Conservation (phyloP, 352 stramenopile species). For the Detonula confervacea region DNA sequence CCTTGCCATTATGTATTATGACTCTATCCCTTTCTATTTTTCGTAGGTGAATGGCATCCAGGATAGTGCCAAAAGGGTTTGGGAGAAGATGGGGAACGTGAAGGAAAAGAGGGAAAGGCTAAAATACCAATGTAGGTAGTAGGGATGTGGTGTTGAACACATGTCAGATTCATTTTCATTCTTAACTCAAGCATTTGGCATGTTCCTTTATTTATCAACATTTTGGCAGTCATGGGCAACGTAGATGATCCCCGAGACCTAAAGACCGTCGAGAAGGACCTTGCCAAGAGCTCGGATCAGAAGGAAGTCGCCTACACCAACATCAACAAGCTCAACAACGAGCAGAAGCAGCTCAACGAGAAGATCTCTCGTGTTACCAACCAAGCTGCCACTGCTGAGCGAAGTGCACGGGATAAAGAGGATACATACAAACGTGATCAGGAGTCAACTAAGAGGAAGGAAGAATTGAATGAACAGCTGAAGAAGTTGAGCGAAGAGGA, state of each 20-base stretch:
- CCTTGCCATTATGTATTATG: too few relatives aligned
- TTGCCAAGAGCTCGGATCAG: slow-evolving; percentile 36
- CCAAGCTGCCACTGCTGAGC: slow-evolving; percentile 59
- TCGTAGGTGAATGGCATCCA: slow-evolving; percentile 41
- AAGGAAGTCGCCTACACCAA: slow-evolving; percentile 56
- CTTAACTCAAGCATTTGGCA: too few relatives aligned
- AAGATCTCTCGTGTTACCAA: slow-evolving; percentile 51
- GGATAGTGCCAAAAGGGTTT: slow-evolving; percentile 52
- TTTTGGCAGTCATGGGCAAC: slow-evolving; percentile 33
- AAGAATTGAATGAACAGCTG: slow-evolving; percentile 52
- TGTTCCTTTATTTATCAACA: not conserved
- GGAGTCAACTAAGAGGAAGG: slow-evolving; percentile 54
- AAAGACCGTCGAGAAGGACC: slow-evolving; percentile 66
- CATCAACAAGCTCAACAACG: slow-evolving; percentile 78
- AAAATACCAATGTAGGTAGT: slow-evolving; percentile 32
- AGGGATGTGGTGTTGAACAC: not conserved
- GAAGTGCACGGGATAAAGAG: slow-evolving; percentile 68
- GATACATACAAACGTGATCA: slow-evolving; percentile 68
- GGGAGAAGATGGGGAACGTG: slow-evolving; percentile 63
- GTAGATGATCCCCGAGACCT: slow-evolving; percentile 60
- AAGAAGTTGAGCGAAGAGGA: slow-evolving; percentile 38
- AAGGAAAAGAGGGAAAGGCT: slow-evolving; percentile 73
- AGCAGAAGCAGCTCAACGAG: slow-evolving; percentile 69
- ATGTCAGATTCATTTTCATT: slow-evolving; percentile 3
- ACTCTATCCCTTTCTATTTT: not conserved